These are phyloP conservation scores for Tanacetum coccineum DNA, from an alignment of 129 eudicot species.

Conservation along the genomic window DNA sequence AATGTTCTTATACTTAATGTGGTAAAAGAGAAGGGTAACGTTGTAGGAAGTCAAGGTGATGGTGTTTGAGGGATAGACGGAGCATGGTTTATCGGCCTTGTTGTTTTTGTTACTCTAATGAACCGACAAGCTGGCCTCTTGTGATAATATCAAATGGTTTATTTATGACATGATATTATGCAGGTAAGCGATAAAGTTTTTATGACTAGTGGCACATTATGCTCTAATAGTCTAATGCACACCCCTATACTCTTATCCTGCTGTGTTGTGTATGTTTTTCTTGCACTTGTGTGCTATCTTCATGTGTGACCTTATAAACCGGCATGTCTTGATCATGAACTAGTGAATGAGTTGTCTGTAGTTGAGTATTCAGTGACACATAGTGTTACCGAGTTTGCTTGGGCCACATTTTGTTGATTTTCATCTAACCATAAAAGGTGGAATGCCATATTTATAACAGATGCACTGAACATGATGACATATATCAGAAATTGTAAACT, in stretches of 20 bases:
- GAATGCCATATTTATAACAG: neutral
- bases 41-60: too few relatives aligned
- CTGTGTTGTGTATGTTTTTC: neutral
- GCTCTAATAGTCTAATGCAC: neutral
- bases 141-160: neutral
- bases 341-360: neutral
- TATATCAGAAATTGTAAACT: constrained; percentile 1
- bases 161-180: neutral
- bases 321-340: neutral
- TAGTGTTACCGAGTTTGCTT: neutral
- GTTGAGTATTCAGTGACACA: neutral
- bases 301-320: neutral
- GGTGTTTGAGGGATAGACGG: neutral
- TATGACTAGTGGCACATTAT: constrained; percentile 8
- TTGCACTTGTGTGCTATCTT: neutral
- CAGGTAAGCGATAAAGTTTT: neutral
- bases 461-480: neutral
- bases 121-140: too few relatives aligned
- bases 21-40: too few relatives aligned
- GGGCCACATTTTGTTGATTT: neutral
- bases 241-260: neutral
- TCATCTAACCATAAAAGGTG: neutral
- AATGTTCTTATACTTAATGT: too few relatives aligned
- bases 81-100: too few relatives aligned
- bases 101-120: too few relatives aligned